Conservation (phyloP, 2,329 filamentous ascomycete genomes). For the Alternaria rosae region DNA sequence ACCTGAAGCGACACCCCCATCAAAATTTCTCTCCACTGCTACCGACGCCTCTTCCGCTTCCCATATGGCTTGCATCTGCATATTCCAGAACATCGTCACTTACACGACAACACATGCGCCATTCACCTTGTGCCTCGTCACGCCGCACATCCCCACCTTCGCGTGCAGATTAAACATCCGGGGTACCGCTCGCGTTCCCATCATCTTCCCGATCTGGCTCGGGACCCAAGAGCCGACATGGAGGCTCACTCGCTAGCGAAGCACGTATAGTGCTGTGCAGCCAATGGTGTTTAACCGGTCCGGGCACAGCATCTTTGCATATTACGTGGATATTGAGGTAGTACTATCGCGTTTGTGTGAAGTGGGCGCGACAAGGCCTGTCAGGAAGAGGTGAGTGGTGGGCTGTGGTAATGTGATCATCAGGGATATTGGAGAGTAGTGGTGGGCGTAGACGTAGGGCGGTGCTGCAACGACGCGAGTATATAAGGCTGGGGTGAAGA, state of each 20-base stretch:
- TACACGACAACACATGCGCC: neutral
- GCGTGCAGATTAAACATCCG: constrained; percentile 30
- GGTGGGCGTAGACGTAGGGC: neutral
- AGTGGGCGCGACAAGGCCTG: constrained; percentile 13
- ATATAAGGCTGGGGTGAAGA: constrained; percentile 22
- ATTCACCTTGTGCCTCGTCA: constrained; percentile 17
- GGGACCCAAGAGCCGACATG: constrained; percentile 36
- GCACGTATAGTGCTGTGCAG: constrained; percentile 22
- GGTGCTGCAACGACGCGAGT: neutral
- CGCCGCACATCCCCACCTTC: constrained; percentile 22
- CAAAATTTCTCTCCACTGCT: neutral
- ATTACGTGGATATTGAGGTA: constrained; percentile 32
- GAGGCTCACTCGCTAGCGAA: constrained; percentile 18
- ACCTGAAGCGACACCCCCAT: neutral
- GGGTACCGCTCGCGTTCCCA: constrained; percentile 25
- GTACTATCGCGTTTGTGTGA: constrained; percentile 32
- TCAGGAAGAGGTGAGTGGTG: constrained; percentile 9
- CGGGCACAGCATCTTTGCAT: constrained; percentile 25
- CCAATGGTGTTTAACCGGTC: constrained; percentile 36
- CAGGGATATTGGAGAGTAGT: constrained; percentile 15
- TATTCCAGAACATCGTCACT: neutral
- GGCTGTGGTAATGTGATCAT: constrained; percentile 16
- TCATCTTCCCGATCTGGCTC: constrained; percentile 22
- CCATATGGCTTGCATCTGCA: neutral
- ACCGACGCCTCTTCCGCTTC: neutral